Conservation (phyloP, 495 filamentous ascomycete genomes). For the Pseudomonodictys pantanalensis region DNA sequence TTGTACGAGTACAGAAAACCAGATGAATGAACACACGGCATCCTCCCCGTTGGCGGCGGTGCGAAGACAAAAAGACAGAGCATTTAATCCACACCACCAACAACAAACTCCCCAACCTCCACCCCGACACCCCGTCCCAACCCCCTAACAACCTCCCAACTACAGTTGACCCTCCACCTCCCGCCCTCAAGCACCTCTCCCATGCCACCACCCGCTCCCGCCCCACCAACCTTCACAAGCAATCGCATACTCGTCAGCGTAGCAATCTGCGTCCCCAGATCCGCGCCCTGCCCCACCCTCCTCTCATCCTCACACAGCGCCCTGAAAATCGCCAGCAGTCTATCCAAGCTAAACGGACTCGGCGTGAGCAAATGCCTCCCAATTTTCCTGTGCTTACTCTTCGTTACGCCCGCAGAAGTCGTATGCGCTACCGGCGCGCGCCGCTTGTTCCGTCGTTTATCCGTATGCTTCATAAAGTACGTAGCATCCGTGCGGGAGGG, state of each 20-base stretch:
- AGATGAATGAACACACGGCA: too few relatives aligned
- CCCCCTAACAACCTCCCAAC: conserved; percentile 66
- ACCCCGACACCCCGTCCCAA: conserved; percentile 68
- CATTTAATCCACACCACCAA: conserved; percentile 41
- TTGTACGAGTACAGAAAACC: neutral
- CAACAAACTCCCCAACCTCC: conserved; percentile 68
- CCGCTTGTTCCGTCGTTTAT: conserved; percentile 50
- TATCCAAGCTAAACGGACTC: conserved; percentile 81
- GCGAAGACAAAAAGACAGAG: neutral
- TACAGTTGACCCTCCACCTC: conserved; percentile 72
- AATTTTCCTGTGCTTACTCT: conserved; percentile 49
- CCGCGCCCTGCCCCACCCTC: conserved; percentile 53
- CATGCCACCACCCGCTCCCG: conserved; percentile 53
- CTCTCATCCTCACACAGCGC: conserved; percentile 74
- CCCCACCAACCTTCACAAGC: conserved; percentile 58
- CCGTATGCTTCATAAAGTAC: conserved; percentile 80
- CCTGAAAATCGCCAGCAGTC: conserved; percentile 82
- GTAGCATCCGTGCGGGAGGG: conserved; percentile 70
- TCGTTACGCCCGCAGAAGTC: conserved; percentile 25
- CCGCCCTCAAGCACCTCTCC: conserved; percentile 62
- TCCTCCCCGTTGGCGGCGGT: neutral
- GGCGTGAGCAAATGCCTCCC: conserved; percentile 67
- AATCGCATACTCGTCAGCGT: conserved; percentile 77
- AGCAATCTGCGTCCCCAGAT: conserved; percentile 56
- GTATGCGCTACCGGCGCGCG: conserved; percentile 23